Base-by-base conservation (phyloP, 2,329 filamentous ascomycete species). In the Penicillium nordicum region DNA sequence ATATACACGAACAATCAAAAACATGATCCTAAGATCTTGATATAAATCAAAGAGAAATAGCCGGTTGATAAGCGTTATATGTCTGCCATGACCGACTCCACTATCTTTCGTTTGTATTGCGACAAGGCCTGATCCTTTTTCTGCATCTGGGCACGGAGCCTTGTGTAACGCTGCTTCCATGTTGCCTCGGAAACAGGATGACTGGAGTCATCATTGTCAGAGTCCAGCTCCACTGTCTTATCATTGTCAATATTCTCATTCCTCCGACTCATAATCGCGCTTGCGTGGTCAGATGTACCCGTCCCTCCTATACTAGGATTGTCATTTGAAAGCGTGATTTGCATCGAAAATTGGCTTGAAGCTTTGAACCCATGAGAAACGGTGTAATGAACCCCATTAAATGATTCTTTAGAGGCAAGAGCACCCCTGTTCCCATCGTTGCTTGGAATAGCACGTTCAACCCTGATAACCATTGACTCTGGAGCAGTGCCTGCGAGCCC, bases 21-120 rank as follows among this genome's bases (percentile, higher is more conserved):
- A 12, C 9, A 49, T 44, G 30, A 30, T 21, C 27, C 45, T 30
- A n/a, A 36, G 9, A 50, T 36, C 38, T 34, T 50, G 14, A 36
- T 25, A 50, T 16, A n/a, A n/a, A 4, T 41, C 10, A n/a, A 49
- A 21, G 9, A 36, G 16, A 14, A 21, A 11, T 30, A 23, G n/a
- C 44, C 16, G 12, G 14, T 21, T 41, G 27, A 18, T 3, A 25
- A 16, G 18, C 5, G 10, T 63, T 57, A 75, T 34, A 75, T 69
- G 53, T 75, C 72, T 38, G 71, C 69, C 74, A 77, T 76, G n/a
- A 77, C 74, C 16, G 72, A 74, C 59, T 76, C 73, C 16, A 77
- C 65, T 30, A 77, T 74, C 44, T 70, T 75, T 34, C 74, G 73
- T 54, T 76, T 76, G 51, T 76, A 76, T 41, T 74, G 66, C 1